These are phyloP conservation scores for Neoboletus subvelutipes DNA, from an alignment of 768 basidiomycete species.

Conservation along the genomic window DNA sequence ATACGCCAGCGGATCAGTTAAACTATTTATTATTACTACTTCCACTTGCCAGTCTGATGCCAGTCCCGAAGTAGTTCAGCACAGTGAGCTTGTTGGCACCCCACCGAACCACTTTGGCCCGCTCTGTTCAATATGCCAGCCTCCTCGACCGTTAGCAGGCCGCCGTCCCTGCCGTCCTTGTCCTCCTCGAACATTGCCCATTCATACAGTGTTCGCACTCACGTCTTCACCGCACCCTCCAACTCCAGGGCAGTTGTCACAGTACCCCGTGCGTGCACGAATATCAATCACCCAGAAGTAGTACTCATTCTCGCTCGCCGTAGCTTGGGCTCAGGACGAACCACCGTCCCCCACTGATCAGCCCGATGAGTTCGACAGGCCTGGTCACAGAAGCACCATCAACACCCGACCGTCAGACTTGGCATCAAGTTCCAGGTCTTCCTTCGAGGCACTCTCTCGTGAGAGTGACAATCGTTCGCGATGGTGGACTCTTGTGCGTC, in stretches of 20 bases:
- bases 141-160: slow-evolving; percentile 16
- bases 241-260: slow-evolving; percentile 59
- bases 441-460: slow-evolving; percentile 32
- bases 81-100: not conserved
- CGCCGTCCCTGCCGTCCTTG: slow-evolving; percentile 24
- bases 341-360: slow-evolving; percentile 66
- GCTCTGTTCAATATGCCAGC: slow-evolving; percentile 14
- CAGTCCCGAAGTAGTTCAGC: not conserved
- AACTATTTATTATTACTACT: not conserved
- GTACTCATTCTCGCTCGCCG: slow-evolving; percentile 5
- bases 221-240: slow-evolving; percentile 33
- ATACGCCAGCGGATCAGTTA: not conserved
- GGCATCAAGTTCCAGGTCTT: slow-evolving; percentile 50
- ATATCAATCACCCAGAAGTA: not conserved
- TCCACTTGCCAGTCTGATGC: not conserved
- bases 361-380: slow-evolving; percentile 37
- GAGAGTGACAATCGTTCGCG: slow-evolving; percentile 42
- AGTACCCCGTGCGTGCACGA: slow-evolving; percentile 57
- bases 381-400: slow-evolving; percentile 31
- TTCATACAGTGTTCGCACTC: slow-evolving; percentile 30
- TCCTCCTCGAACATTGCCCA: slow-evolving; percentile 29
- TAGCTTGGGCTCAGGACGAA: slow-evolving; percentile 85
- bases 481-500: slow-evolving; percentile 76
- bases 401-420: slow-evolving; percentile 51
- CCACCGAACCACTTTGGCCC: not conserved